Evolutionary conservation across 306 rosid species (phyloP).

Genomic region (Lathyrus sativus): DNA sequence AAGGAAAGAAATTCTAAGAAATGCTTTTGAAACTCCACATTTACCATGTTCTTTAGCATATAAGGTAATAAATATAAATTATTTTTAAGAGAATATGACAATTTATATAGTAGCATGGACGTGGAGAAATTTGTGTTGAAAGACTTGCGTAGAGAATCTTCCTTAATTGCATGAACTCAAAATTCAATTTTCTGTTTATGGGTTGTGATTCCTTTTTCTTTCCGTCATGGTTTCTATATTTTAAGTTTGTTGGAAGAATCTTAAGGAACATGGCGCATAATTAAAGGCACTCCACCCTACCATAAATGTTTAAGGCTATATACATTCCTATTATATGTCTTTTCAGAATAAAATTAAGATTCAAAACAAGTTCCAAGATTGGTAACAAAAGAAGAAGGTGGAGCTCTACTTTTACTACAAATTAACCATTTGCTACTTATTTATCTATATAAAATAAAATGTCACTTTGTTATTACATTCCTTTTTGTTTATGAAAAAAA

Average conservation of each 20-base stretch:
- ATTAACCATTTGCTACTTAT: slow-evolving; percentile 23
- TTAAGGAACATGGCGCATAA: slow-evolving; percentile 42
- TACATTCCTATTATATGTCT: slow-evolving; percentile 37
- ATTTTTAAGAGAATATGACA: too few species aligned
- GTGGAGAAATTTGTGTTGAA: slow-evolving; percentile 25
- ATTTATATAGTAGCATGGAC: not conserved
- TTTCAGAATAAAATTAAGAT: slow-evolving; percentile 50
- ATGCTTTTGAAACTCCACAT: slow-evolving; percentile 34
- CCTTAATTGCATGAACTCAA: slow-evolving; percentile 42
- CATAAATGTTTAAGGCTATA: slow-evolving; percentile 40
- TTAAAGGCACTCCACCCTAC: slow-evolving; percentile 44
- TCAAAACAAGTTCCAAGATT: slow-evolving; percentile 38
- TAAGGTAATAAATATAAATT: slow-evolving; percentile 1
- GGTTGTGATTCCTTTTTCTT: slow-evolving; percentile 31
- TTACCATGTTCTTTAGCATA: slow-evolving; percentile 35
- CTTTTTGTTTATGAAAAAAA: too few species aligned
- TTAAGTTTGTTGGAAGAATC: slow-evolving; percentile 37
- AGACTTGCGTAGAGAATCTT: slow-evolving; percentile 52
- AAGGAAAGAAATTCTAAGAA: slow-evolving; percentile 38
- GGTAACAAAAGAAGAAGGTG: slow-evolving; percentile 40
- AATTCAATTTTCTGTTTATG: slow-evolving; percentile 34
- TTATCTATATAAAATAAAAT: not conserved
- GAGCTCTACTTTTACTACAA: slow-evolving; percentile 40
- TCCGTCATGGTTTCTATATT: not conserved
- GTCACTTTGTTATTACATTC: not conserved